phyloP scores from a whole-genome alignment of 176 grass and related monocot genomes.

The Panicum miliaceum region DNA sequence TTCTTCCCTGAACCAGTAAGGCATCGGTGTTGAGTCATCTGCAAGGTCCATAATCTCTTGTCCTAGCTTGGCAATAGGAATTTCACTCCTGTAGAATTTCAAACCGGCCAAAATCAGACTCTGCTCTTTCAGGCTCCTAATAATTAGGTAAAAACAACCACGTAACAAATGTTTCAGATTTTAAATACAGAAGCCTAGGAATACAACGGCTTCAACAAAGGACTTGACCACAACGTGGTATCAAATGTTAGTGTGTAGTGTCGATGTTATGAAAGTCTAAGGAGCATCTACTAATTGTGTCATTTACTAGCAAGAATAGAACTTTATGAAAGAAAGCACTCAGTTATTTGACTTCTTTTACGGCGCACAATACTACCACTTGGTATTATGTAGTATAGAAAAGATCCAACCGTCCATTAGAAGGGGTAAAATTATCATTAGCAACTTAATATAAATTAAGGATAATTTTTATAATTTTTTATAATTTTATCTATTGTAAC shows the following conservation, averaged over 20 bases:
- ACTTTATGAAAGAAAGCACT: neutral
- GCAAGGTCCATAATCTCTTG: constrained; percentile 42
- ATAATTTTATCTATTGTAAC: too few species aligned
- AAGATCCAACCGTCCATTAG: too few species aligned
- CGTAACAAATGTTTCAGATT: neutral
- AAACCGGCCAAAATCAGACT: constrained; percentile 34
- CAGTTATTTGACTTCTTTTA: too few species aligned
- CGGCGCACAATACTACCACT: too few species aligned
- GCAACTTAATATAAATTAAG: too few species aligned
- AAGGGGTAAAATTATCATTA: too few species aligned
- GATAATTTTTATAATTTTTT: too few species aligned
- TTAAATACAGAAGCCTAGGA: neutral
- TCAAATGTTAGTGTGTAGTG: neutral
- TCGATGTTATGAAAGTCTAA: neutral
- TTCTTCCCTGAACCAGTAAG: constrained; percentile 28
- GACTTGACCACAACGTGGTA: neutral
- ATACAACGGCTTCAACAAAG: neutral
- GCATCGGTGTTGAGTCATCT: constrained; percentile 30
- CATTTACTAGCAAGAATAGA: neutral
- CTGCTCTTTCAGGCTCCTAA: constrained; percentile 60
- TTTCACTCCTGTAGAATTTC: constrained; percentile 32
- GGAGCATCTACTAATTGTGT: neutral
- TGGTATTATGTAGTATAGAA: too few species aligned
- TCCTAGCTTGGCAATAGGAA: constrained; percentile 33
- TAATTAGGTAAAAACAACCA: constrained; percentile 2